Percentiles rank a stretch among this genome's conserved stretches.
phyloP scores from a whole-genome alignment of 2,329 filamentous ascomycete genomes.

The Talaromyces sp. region DNA sequence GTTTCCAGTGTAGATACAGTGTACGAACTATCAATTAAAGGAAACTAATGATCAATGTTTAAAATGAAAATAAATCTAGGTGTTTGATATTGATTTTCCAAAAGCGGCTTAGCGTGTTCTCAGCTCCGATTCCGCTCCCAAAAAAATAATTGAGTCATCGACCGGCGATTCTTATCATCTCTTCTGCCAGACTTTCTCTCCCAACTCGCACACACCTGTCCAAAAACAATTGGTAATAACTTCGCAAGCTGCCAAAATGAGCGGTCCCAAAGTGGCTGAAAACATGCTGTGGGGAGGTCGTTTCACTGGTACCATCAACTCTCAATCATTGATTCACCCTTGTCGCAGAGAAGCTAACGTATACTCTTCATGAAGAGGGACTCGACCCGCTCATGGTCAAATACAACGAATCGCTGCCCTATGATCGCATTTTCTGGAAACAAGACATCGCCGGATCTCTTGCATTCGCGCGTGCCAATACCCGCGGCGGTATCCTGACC shows the following conservation, averaged over 20 bases:
- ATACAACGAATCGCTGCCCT: slow-evolving; percentile 77
- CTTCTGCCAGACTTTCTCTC: neutral
- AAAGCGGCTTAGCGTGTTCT: neutral
- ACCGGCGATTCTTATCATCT: neutral
- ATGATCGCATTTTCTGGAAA: slow-evolving; percentile 70
- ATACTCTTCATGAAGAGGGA: slow-evolving; percentile 45
- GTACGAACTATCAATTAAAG: neutral
- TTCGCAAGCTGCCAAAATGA: slow-evolving; percentile 23
- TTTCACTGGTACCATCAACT: slow-evolving; percentile 47
- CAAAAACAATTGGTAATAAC: slow-evolving; percentile 1
- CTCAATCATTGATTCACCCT: neutral
- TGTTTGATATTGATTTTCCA: neutral
- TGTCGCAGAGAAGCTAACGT: slow-evolving; percentile 22
- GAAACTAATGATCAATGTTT: neutral
- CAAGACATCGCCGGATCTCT: slow-evolving; percentile 77
- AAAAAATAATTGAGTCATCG: neutral
- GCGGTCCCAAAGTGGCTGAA: slow-evolving; percentile 34
- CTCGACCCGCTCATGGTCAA: slow-evolving; percentile 80
- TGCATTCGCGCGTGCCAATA: slow-evolving; percentile 75
- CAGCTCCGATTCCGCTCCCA: neutral
- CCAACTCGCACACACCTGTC: neutral
- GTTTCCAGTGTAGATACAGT: slow-evolving; percentile 36
- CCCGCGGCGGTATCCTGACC: slow-evolving; percentile 67
- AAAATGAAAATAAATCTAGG: neutral
- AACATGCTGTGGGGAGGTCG: slow-evolving; percentile 58